Conservation (phyloP, 257 asterid species). For the Paraleonurus japonicus region DNA sequence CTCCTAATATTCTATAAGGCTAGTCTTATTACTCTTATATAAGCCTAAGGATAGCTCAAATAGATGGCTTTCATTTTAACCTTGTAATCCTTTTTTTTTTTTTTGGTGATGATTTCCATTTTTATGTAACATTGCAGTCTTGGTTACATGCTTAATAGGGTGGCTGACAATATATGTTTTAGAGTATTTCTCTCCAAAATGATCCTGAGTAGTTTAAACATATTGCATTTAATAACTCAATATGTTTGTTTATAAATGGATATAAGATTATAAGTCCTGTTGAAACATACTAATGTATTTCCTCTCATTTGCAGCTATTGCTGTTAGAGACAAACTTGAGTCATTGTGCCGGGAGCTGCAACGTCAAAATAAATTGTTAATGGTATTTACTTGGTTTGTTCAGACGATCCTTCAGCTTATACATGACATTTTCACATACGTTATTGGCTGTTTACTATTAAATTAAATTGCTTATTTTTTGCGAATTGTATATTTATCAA, state of each 20-base stretch:
- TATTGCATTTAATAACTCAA: slow-evolving; percentile 7
- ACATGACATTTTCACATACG: slow-evolving; percentile 2
- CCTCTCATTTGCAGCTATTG: slow-evolving; percentile 64
- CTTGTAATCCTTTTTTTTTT: not conserved
- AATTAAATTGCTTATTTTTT: slow-evolving; percentile 1
- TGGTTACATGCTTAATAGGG: slow-evolving; percentile 6
- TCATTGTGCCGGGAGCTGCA: slow-evolving; percentile 97
- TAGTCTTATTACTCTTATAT: slow-evolving; percentile 6
- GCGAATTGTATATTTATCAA: not conserved
- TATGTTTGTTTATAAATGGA: not conserved
- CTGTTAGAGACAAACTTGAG: slow-evolving; percentile 94
- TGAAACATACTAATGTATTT: slow-evolving; percentile 20
- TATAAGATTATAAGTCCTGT: not conserved
- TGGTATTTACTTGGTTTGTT: slow-evolving; percentile 51
- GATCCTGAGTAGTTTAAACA: slow-evolving; percentile 9
- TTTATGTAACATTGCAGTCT: not conserved
- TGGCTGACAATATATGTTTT: slow-evolving; percentile 2
- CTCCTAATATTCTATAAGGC: slow-evolving; percentile 15
- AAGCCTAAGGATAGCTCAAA: slow-evolving; percentile 10
- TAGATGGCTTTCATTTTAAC: not conserved
- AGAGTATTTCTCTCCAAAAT: not conserved
- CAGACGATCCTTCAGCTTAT: slow-evolving; percentile 15
- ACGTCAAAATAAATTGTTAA: slow-evolving; percentile 85
- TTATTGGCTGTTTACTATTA: slow-evolving; percentile 3
- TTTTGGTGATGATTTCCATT: not conserved